Base-by-base conservation (phyloP, 225 moss, liverwort and hornwort genomes). In the Pseudoscleropodium purum region DNA sequence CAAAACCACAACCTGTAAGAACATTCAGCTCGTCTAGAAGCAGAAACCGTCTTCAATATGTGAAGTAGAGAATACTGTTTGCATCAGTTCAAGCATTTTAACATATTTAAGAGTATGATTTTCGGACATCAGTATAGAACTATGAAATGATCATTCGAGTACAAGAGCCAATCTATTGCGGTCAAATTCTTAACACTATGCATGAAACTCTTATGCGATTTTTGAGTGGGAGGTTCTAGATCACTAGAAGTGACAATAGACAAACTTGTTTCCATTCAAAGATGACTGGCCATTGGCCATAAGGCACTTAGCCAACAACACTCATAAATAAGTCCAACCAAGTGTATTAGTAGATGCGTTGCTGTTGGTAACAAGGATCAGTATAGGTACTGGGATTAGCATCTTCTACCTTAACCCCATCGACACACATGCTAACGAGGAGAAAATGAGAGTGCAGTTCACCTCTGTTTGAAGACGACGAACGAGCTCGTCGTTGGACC, bases 391-490 rank as follows among this genome's bases (percentile, higher is more conserved):
- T n/a, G 31, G 51, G 65, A 65, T n/a, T 18, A 64, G 52, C 36
- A 77, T 39, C 8, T 47, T 52, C 65, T 52, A n/a, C 76, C 49
- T 86, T 37, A 20, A 39, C 29, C 41, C 83, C 73, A 45, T 65
- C 19, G 39, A 83, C 41, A n/a, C 52, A 41, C 52, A 91, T 91
- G 79, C 91, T 60, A 75, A 83, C 90, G 82, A 93, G 90, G 21
- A 95, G 91, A 77, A 93, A 82, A 82, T 88, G 76, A 75, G 73
- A 65, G 52, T 23, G 25, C 70, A 61, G 18, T 33, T 91, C 91
- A 98, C 98, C 98, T 98, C 97, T 56, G 96, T 97, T 90, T 96
- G 92, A 84, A 95, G 87, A 88, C 96, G 95, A 37, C 96, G 90
- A 81, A 95, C 84, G 84, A 98, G 87, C 41, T 94, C 95, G 80